Evolutionary conservation across 257 asterid species (phyloP).

Genomic region (Solanum rostratum): DNA sequence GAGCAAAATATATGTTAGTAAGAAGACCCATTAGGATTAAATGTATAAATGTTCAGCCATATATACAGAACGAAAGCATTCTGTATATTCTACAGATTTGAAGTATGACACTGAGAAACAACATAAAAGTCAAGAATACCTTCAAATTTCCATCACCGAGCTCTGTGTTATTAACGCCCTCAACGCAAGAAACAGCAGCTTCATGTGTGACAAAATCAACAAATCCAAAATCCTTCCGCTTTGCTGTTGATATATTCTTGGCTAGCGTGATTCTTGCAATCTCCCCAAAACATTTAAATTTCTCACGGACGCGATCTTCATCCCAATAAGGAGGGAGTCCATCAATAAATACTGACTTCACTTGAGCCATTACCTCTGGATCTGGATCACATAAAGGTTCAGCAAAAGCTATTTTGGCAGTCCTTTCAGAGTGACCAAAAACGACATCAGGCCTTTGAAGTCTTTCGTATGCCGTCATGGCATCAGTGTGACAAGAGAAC

Average conservation of each 20-base stretch:
- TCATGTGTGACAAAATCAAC: slow-evolving; percentile 46
- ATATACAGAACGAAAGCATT: background rate
- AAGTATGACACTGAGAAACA: background rate
- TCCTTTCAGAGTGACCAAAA: slow-evolving; percentile 53
- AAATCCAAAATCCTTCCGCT: slow-evolving; percentile 60
- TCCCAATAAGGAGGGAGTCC: slow-evolving; percentile 57
- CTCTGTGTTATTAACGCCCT: slow-evolving; percentile 35
- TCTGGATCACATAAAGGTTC: slow-evolving; percentile 57
- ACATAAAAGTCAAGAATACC: slow-evolving; percentile 18
- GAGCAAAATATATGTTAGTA: background rate
- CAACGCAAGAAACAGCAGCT: slow-evolving; percentile 49
- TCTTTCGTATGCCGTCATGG: slow-evolving; percentile 45
- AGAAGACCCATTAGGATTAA: background rate
- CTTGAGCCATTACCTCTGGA: slow-evolving; percentile 61
- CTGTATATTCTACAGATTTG: background rate
- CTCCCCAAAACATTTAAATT: slow-evolving; percentile 36
- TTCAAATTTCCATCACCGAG: slow-evolving; percentile 38
- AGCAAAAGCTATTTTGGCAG: slow-evolving; percentile 61
- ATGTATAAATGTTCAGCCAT: background rate
- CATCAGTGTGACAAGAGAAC: slow-evolving; percentile 46
- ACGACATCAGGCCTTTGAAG: slow-evolving; percentile 49
- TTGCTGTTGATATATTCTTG: slow-evolving; percentile 49
- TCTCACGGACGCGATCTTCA: slow-evolving; percentile 40
- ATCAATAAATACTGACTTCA: slow-evolving; percentile 54
- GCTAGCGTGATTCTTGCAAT: slow-evolving; percentile 35